phyloP scores from a whole-genome alignment of 306 rosid genomes.

The Quercus dentata region DNA sequence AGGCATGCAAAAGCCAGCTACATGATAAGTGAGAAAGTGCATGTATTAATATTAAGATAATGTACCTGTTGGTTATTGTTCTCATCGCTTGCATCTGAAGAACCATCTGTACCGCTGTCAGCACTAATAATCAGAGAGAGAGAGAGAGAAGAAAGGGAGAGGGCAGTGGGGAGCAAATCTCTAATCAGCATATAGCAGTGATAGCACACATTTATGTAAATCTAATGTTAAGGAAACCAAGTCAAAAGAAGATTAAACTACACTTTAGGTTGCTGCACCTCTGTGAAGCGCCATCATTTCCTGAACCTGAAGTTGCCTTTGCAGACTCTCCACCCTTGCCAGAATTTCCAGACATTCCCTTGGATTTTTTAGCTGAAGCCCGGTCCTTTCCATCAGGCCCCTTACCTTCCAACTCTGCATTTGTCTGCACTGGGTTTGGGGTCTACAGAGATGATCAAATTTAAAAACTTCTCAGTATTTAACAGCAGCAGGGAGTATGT shows the following conservation, averaged over 20 bases:
- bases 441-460: conserved; percentile 43
- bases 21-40: conserved; percentile 8
- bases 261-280: conserved; percentile 52
- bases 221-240: conserved; percentile 10
- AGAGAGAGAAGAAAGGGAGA: too few species aligned
- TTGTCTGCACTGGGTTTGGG: conserved; percentile 42
- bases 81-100: conserved; percentile 87
- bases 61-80: conserved; percentile 73
- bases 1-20: neutral
- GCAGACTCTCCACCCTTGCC: conserved; percentile 74
- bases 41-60: neutral
- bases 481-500: neutral
- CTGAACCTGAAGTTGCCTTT: conserved; percentile 86
- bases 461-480: conserved; percentile 13
- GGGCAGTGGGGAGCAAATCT: neutral
- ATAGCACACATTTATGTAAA: neutral
- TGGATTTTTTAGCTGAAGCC: conserved; percentile 55
- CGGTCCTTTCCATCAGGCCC: conserved; percentile 73
- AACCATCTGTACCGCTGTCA: conserved; percentile 88
- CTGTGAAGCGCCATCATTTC: conserved; percentile 86
- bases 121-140: conserved; percentile 37
- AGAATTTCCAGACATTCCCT: conserved; percentile 57
- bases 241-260: conserved; percentile 14
- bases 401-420: conserved; percentile 60
- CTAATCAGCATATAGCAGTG: neutral